phyloP scores from a whole-genome alignment of 129 eudicot genomes.

The Logfia minima region DNA sequence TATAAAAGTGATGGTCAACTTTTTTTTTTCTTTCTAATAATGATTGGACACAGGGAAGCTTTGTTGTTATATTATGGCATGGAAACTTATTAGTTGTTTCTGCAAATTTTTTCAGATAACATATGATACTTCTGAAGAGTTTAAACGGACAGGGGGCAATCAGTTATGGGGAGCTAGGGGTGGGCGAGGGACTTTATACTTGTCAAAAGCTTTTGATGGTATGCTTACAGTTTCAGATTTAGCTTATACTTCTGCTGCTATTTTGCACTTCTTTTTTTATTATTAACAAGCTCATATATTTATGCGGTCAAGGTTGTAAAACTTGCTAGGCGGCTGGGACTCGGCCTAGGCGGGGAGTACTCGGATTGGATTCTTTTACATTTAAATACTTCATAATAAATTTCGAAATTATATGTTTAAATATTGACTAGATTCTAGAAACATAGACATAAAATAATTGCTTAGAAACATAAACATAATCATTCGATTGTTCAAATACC shows the following conservation, averaged over 20 bases:
- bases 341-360: no score
- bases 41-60: not conserved
- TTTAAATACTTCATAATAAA: no score
- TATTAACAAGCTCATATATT: not conserved
- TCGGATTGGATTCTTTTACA: no score
- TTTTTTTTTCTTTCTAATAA: no score
- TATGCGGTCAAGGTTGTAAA: no score
- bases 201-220: slow-evolving; percentile 46
- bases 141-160: slow-evolving; percentile 37
- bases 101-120: slow-evolving; percentile 38
- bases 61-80: slow-evolving; percentile 20
- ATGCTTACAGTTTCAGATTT: slow-evolving; percentile 16
- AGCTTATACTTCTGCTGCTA: not conserved
- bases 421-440: no score
- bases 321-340: no score
- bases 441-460: no score
- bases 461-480: no score
- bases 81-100: slow-evolving; percentile 1
- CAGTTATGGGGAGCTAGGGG: slow-evolving; percentile 60
- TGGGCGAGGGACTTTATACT: slow-evolving; percentile 39
- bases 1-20: not conserved
- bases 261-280: not conserved
- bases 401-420: no score
- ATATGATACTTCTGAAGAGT: slow-evolving; percentile 40
- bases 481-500: no score